These are phyloP conservation scores for Metschnikowia dekortorum DNA, from an alignment of 805 yeast species.

Conservation along the genomic window DNA sequence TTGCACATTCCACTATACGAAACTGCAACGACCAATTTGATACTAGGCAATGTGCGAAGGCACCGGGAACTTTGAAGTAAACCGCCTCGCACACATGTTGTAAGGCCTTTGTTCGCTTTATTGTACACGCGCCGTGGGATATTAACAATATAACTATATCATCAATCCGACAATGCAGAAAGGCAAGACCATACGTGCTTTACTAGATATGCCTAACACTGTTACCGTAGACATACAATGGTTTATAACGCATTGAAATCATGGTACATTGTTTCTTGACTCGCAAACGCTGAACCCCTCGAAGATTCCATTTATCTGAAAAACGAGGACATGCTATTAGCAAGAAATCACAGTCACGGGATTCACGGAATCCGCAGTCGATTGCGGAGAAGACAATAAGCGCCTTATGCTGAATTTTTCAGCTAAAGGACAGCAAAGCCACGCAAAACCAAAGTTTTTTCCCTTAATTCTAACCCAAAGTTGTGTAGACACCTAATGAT, in stretches of 20 bases:
- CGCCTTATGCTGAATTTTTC: not conserved
- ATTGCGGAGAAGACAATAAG: not conserved
- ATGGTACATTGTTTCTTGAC: not conserved
- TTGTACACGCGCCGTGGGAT: not conserved
- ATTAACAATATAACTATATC: not conserved
- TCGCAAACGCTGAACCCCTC: not conserved
- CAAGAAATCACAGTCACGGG: not conserved
- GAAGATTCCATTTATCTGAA: not conserved
- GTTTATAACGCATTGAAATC: not conserved
- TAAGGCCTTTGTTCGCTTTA: not conserved
- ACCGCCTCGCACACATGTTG: not conserved
- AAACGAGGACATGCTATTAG: not conserved
- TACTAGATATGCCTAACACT: not conserved
- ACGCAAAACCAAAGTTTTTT: not conserved
- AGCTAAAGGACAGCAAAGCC: conserved; percentile 1
- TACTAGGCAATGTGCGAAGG: not conserved
- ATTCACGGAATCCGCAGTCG: not conserved
- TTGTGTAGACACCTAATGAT: not conserved
- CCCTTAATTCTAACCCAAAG: not conserved
- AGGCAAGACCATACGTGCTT: not conserved
- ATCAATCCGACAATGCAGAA: not conserved
- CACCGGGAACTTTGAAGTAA: not conserved
- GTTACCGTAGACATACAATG: not conserved
- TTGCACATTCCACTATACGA: not conserved
- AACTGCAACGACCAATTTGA: not conserved